Conservation (phyloP, 129 eudicot genomes). For the Flaveria bidentis region DNA sequence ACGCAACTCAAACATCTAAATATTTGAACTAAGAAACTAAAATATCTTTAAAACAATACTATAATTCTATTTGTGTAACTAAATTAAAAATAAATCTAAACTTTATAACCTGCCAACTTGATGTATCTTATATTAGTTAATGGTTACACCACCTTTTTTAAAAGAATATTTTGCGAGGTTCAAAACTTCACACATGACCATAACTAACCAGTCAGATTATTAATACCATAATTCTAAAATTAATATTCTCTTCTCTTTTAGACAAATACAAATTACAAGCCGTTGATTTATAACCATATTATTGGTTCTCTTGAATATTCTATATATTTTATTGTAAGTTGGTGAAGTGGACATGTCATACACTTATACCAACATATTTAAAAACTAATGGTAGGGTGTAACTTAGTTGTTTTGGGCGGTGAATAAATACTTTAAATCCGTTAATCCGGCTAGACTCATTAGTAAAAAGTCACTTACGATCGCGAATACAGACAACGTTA, state of each 20-base stretch:
- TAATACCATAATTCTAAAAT: neutral
- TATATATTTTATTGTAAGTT: conserved; percentile 12
- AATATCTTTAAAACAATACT: too few species aligned
- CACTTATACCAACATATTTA: neutral
- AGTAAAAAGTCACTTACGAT: too few species aligned
- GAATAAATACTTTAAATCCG: too few species aligned
- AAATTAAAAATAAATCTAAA: too few species aligned
- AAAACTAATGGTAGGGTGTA: neutral
- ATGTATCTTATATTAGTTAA: neutral
- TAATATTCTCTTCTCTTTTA: neutral
- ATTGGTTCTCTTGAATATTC: conserved; percentile 6
- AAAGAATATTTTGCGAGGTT: conserved; percentile 6
- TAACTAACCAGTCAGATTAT: conserved; percentile 4
- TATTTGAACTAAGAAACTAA: too few species aligned
- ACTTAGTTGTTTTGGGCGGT: too few species aligned
- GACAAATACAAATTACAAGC: neutral
- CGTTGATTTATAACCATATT: neutral
- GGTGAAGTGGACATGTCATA: conserved; percentile 25
- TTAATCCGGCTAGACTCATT: too few species aligned
- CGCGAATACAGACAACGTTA: too few species aligned
- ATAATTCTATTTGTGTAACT: too few species aligned
- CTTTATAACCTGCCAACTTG: neutral
- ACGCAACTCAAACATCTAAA: too few species aligned
- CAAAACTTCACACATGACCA: neutral
- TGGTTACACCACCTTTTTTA: neutral